Evolutionary conservation across 1,284 basidiomycete species (phyloP), one percentile per base, ranked within the genome.

Genomic region (Baeospora myosura): DNA sequence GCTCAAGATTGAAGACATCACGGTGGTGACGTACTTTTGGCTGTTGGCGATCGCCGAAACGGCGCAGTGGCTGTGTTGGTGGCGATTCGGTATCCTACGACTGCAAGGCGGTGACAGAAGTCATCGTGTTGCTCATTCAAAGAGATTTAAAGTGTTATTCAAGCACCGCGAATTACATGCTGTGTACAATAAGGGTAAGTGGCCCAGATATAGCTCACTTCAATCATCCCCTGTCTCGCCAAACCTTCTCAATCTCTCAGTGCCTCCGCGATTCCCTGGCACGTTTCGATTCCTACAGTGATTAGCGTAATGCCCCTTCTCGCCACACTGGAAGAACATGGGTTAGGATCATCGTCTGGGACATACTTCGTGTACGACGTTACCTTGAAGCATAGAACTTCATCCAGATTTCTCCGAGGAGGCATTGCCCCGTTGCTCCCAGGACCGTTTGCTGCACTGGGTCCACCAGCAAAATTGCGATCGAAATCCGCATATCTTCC

Each of bases 291-390:
- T 89, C 44, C 85, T 76, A 63, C 92, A 95, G 52, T 88, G 80
- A 59, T 95, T 95, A n/a, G 92, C 92, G 57, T 94, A 95, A 60
- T 96, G 92, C 1, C 92, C 92, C 54, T 86, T 83, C 63, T 91
- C 85, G 38, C 88, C 87, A 54, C 88, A 91, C 85, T 89, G 52
- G 25, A 49, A 43, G 26, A 41, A 42, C 38, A 32, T 42, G 6
- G 28, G 8, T 38, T 40, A 48, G 30, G 22, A n/a, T 52, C 52
- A 17, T 34, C 39, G 43, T 45, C 54, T 48, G 37, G 24, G 12
- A 35, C 20, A 12, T 20, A 43, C n/a, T n/a, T 20, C 28, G 21
- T 25, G 44, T 41, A 34, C 20, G 22, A 51, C 53, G 47, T n/a
- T 49, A 87, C 89, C 74, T 92, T 92, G 71, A 93, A 95, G 59